These are phyloP conservation scores for Vigna hirtella DNA, from an alignment of 306 rosid species.

Conservation along the genomic window DNA sequence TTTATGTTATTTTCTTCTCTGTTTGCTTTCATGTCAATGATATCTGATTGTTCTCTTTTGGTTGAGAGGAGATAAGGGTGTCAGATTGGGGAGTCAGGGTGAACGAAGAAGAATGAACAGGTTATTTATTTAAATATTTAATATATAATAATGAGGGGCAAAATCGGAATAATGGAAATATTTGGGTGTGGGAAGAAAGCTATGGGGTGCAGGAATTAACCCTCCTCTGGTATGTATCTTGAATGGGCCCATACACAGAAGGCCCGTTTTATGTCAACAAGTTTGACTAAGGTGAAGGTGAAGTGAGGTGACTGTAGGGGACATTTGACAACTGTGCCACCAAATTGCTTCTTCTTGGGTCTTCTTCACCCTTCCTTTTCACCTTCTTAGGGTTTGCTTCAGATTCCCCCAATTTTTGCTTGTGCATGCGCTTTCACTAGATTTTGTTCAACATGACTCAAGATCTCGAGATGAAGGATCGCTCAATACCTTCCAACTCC, in stretches of 20 bases:
- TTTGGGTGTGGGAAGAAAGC: no score
- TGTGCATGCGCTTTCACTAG: neutral
- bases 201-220: no score
- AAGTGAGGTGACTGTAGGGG: neutral
- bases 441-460: constrained; percentile 54
- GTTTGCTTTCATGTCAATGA: no score
- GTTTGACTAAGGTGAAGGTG: neutral
- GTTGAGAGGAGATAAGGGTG: no score
- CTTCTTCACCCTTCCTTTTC: neutral
- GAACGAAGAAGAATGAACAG: no score
- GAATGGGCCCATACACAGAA: neutral
- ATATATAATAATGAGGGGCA: no score
- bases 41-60: no score
- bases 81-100: no score
- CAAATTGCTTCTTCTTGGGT: constrained; percentile 33
- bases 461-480: constrained; percentile 65
- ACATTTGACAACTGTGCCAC: constrained; percentile 24
- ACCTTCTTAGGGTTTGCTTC: constrained; percentile 42
- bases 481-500: constrained; percentile 54
- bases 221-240: neutral
- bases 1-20: no score
- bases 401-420: constrained; percentile 13
- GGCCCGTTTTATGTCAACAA: neutral
- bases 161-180: no score
- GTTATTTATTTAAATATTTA: no score